Conservation (phyloP, 2,329 filamentous ascomycete genomes). For the Periconia macrospinosa region DNA sequence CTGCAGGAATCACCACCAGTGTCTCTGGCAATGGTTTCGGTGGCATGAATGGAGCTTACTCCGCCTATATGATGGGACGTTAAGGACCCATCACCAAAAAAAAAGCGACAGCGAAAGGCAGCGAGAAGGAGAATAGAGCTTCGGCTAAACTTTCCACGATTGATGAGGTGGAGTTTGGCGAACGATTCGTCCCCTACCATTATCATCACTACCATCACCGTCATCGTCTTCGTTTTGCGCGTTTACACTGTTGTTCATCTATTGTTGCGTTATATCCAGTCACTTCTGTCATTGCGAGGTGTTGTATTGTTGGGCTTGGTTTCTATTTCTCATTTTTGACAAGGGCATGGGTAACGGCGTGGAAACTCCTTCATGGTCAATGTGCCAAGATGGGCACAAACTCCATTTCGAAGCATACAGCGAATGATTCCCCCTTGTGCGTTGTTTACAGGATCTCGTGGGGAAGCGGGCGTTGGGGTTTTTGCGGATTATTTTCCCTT, state of each 20-base stretch:
- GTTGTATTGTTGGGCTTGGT: constrained; percentile 39
- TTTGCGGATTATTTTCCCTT: constrained; percentile 8
- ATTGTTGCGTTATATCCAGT: constrained; percentile 44
- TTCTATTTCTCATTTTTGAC: constrained; percentile 37
- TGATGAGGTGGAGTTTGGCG: constrained; percentile 39
- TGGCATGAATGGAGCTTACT: constrained; percentile 34
- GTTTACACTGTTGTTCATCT: constrained; percentile 35
- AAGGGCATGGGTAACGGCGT: constrained; percentile 46
- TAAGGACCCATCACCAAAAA: constrained; percentile 17
- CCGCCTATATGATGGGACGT: constrained; percentile 46
- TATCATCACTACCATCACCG: neutral
- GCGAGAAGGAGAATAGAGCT: neutral
- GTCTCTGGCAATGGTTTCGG: constrained; percentile 35
- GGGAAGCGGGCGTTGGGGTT: constrained; percentile 30
- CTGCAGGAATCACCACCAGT: constrained; percentile 37
- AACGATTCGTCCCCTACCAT: constrained; percentile 27
- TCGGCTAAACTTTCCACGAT: constrained; percentile 21
- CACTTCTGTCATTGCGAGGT: constrained; percentile 47
- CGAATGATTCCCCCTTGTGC: constrained; percentile 48
- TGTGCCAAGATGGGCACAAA: constrained; percentile 37
- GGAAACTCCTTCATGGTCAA: constrained; percentile 35
- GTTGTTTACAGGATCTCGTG: constrained; percentile 33
- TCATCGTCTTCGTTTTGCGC: constrained; percentile 10
- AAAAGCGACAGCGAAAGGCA: neutral
- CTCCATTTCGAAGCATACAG: constrained; percentile 46